A percentile compares a stretch with the other conserved stretches of the same genome.
phyloP scores from a whole-genome alignment of 306 rosid genomes.

The Quercus bicolor region DNA sequence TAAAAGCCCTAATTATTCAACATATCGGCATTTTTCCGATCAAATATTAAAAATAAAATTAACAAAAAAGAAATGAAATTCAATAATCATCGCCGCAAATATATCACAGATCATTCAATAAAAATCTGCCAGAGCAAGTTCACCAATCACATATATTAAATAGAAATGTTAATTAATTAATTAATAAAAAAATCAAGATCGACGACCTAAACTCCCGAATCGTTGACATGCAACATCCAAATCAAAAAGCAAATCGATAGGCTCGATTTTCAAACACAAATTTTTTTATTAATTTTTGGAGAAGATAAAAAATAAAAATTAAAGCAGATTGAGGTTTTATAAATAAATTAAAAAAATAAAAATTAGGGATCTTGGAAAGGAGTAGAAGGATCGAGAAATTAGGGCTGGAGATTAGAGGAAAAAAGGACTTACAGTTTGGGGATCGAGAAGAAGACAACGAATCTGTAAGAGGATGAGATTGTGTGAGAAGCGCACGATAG shows the following conservation, averaged over 20 bases:
- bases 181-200: constrained; percentile 14
- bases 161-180: not conserved
- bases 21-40: not conserved
- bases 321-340: not conserved
- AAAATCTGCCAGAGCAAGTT: constrained; percentile 6
- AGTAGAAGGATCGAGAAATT: constrained; percentile 14
- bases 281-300: not conserved
- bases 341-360: not conserved
- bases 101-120: constrained; percentile 29
- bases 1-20: constrained; percentile 2
- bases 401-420: constrained; percentile 33
- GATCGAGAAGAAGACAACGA: constrained; percentile 52
- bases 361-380: constrained; percentile 59
- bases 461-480: constrained; percentile 64
- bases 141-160: not conserved
- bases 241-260: not conserved
- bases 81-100: constrained; percentile 10
- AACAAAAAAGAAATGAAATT: not conserved
- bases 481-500: constrained; percentile 58
- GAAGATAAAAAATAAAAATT: not conserved
- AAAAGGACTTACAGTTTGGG: constrained; percentile 60
- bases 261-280: not conserved
- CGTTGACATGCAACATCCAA: constrained; percentile 7
- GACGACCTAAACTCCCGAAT: constrained; percentile 23
- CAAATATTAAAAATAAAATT: not conserved